phyloP scores from a whole-genome alignment of 768 basidiomycete species.

The Coprinellus micaceus region DNA sequence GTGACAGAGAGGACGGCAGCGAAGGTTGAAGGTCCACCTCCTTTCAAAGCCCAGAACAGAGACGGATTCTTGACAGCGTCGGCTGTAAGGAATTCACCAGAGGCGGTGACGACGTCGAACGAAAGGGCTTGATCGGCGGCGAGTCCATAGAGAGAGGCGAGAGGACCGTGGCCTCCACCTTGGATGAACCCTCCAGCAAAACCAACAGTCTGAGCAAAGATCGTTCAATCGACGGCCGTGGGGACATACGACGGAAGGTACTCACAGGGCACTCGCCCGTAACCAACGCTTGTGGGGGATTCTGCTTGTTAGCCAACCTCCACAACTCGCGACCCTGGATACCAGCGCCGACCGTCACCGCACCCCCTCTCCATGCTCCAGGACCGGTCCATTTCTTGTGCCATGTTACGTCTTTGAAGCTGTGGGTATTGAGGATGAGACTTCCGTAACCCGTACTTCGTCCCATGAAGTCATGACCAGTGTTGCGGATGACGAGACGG shows the following conservation, averaged over 20 bases:
- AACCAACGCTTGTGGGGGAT: constrained; percentile 6
- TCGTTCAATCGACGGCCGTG: background rate
- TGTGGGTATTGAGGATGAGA: constrained; percentile 14
- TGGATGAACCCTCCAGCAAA: constrained; percentile 34
- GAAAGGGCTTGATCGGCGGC: constrained; percentile 26
- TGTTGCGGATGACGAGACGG: constrained; percentile 22
- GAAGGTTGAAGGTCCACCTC: constrained; percentile 21
- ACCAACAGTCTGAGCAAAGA: constrained; percentile 26
- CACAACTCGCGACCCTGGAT: constrained; percentile 15
- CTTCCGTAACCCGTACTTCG: background rate
- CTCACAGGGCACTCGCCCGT: constrained; percentile 16
- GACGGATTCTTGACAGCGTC: constrained; percentile 33
- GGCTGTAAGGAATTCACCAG: constrained; percentile 28
- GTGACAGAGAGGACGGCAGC: constrained; percentile 13
- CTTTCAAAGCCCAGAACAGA: constrained; percentile 38
- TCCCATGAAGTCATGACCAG: constrained; percentile 18
- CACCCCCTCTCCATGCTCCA: constrained; percentile 12
- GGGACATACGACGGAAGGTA: background rate
- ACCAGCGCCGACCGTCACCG: constrained; percentile 18
- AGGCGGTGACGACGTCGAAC: constrained; percentile 38
- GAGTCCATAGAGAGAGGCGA: constrained; percentile 13
- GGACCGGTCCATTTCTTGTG: constrained; percentile 14
- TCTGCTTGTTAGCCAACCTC: constrained; percentile 11
- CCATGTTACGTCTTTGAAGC: constrained; percentile 17
- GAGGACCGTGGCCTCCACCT: constrained; percentile 25